Base-by-base conservation (phyloP, 2,329 filamentous ascomycete genomes). In the Fusarium falciforme region DNA sequence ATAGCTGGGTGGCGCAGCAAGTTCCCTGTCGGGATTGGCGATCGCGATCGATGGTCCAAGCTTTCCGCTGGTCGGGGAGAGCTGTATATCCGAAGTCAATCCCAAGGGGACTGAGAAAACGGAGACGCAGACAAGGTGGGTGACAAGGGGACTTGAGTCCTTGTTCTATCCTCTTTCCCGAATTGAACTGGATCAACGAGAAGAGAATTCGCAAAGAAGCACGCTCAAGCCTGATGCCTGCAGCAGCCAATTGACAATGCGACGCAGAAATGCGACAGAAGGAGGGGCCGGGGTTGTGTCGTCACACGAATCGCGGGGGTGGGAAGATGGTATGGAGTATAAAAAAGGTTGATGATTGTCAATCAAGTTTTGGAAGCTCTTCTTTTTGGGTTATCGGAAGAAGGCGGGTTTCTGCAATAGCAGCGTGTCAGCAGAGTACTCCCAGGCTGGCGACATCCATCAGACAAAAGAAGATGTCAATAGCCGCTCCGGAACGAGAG, bases 41-140 rank as follows among this genome's bases (percentile, higher is more conserved):
- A 69, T 74, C 64, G 72, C 61, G 72, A 75, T 75, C 58, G 59
- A 36, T 74, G 71, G 71, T 68, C 70, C 62, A 71, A 73, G 71
- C 70, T 71, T 61, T 61, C 36, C 16, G 27, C 14, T 29, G 47
- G 59, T 35, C 22, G 61, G 55, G 71, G 38, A 55, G 29, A 61
- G 38, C 31, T 58, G 11, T 40, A 70, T 66, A 61, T 61, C 63
- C 40, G 33, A 44, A 14, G 35, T 52, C 40, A 49, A 64, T 47
- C 29, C 54, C 42, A 64, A 36, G 35, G 12, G 22, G 27, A 42
- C 8, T 22, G n/a, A 20, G n/a, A n/a, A 33, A 52, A n/a, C 17
- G 10, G 40, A 52, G 27, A 52, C 10, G n/a, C 16, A 33, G 29
- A 20, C 3, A 20, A 16, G 25, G 16, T 52, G 47, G 40, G 31